Conservation (phyloP, 768 basidiomycete genomes). For the Porphyrellus cyaneotinctus region DNA sequence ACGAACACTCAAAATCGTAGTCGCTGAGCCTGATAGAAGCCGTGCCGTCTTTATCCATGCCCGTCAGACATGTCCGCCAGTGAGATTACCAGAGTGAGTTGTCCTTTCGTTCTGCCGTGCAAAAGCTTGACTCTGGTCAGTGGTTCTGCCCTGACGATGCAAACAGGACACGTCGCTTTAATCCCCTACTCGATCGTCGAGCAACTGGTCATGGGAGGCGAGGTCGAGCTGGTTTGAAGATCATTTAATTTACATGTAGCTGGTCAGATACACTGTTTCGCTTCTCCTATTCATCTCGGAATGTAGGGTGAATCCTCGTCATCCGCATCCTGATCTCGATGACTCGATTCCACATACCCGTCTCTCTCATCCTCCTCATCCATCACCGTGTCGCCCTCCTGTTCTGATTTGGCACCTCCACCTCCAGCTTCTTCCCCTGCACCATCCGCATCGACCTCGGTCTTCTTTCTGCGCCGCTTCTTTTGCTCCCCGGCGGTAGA, state of each 20-base stretch:
- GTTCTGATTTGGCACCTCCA: slow-evolving; percentile 36
- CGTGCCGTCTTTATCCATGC: slow-evolving; percentile 82
- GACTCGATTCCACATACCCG: slow-evolving; percentile 34
- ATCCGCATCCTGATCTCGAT: slow-evolving; percentile 41
- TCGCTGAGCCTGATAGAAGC: slow-evolving; percentile 71
- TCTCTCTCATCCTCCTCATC: slow-evolving; percentile 45
- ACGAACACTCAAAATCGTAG: slow-evolving; percentile 37
- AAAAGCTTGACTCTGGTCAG: slow-evolving; percentile 33
- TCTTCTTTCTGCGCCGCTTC: slow-evolving; percentile 48
- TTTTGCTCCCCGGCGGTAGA: slow-evolving; percentile 37
- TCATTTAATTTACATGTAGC: slow-evolving; percentile 24
- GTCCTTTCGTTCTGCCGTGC: background rate
- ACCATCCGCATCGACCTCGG: slow-evolving; percentile 32
- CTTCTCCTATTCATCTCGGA: slow-evolving; percentile 28
- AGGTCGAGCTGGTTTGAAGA: slow-evolving; percentile 66
- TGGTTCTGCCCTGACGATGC: slow-evolving; percentile 68
- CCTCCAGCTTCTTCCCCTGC: slow-evolving; percentile 34
- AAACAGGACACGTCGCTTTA: slow-evolving; percentile 77
- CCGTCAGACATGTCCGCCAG: slow-evolving; percentile 60
- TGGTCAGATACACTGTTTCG: slow-evolving; percentile 6
- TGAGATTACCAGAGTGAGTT: slow-evolving; percentile 66
- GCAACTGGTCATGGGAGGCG: slow-evolving; percentile 64
- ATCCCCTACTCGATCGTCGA: slow-evolving; percentile 75
- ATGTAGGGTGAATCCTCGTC: slow-evolving; percentile 43
- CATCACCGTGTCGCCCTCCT: slow-evolving; percentile 33